Base-by-base conservation (phyloP, 495 filamentous ascomycete species). In the Chaetomium cochliodes region DNA sequence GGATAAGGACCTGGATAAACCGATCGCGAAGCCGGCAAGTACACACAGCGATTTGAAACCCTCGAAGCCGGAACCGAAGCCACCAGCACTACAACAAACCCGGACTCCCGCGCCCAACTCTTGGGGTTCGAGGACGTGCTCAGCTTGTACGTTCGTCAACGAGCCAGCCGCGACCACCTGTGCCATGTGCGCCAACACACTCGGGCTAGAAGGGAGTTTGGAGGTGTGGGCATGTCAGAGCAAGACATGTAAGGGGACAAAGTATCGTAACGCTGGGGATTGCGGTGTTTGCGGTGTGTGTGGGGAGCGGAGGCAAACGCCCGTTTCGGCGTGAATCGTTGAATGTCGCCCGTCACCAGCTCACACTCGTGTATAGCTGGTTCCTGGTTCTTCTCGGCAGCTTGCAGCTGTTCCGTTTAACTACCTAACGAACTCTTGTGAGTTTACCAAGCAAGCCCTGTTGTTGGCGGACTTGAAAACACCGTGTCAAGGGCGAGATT, bases 271-370 rank as follows among this genome's bases (percentile, higher is more conserved):
- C 68, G 79, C 87, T 3, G 81, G 79, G 2, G 88, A 91, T 70
- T 84, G 77, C 37, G 87, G 84, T 18, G 67, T 85, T 9, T 92
- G 90, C 70, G 88, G 87, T 22, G 74, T 88, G 26, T 92, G 89
- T 70, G 86, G 88, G 18, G 73, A 72, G 41, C 77, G 78, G 56
- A 79, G 53, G 66, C 49, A 18, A 20, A 4, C 20, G 23, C 15
- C 16, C n/a, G 57, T n/a, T 23, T 3, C 16, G 15, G 5, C n/a
- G 8, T 33, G 57, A 60, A 3, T 23, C 8, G 33, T 52, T 9
- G 13, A 26, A 7, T 30, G 26, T 26, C 8, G 41, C 44, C 44
- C 4, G 18, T n/a, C 15, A n/a, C 28, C 15, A 33, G n/a, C n/a
- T n/a, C n/a, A n/a, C n/a, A 54, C 28, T 25, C 15, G 51, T 25